phyloP scores from a whole-genome alignment of 345 rosid species.

The Cardamine resedifolia region DNA sequence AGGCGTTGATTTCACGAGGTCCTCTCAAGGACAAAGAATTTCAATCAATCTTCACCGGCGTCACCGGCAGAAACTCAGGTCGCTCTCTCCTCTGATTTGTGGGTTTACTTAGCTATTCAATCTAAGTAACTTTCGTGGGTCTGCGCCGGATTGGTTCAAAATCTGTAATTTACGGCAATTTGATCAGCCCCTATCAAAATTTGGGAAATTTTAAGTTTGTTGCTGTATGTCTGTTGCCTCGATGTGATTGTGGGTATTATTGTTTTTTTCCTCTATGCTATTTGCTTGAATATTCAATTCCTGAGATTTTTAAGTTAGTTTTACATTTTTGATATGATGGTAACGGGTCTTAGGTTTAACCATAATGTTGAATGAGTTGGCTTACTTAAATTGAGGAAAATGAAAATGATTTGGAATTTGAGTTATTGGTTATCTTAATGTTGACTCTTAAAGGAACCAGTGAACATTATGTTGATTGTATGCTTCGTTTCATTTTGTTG shows the following conservation, averaged over 20 bases:
- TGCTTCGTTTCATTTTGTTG: background rate
- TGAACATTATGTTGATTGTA: background rate
- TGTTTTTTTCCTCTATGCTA: background rate
- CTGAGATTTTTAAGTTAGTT: background rate
- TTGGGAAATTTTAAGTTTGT: background rate
- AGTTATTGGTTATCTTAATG: background rate
- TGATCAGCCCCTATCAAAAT: background rate
- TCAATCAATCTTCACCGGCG: slow-evolving; percentile 57
- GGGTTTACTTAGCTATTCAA: no score
- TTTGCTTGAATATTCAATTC: background rate
- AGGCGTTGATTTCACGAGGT: slow-evolving; percentile 79
- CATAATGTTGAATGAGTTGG: background rate
- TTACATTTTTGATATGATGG: background rate
- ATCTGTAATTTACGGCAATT: slow-evolving; percentile 2
- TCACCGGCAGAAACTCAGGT: slow-evolving; percentile 67
- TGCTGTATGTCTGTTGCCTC: background rate
- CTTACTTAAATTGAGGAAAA: background rate
- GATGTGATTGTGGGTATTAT: background rate
- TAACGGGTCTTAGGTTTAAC: background rate
- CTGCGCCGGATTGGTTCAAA: background rate
- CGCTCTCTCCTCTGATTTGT: slow-evolving; percentile 26
- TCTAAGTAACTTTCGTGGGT: background rate
- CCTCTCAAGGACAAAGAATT: slow-evolving; percentile 75
- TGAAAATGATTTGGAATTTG: background rate
- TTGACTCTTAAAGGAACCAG: background rate